Evolutionary conservation across 495 filamentous ascomycete genomes (phyloP), one percentile per base, ranked within the genome.

Genomic region (Neurospora terricola): DNA sequence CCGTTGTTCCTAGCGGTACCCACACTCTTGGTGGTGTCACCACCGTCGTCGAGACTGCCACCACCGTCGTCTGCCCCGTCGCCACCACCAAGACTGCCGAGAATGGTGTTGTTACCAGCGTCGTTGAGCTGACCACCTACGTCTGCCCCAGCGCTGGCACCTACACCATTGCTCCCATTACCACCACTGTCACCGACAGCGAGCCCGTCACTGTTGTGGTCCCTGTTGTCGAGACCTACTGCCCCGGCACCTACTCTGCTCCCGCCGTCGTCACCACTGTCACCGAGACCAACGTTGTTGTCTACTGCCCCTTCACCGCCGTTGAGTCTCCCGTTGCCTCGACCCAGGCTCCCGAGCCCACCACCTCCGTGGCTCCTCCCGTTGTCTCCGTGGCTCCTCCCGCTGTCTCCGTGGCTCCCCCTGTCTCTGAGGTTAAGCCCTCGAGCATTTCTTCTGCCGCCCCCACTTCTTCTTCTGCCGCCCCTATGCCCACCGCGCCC

Each of bases 1-100:
- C 91, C 72, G 81, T 82, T 38, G 83, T 92, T 23, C 81, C 90
- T 77, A 85, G 86, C 75, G 92, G 91, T 76, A 89, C 86, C 54
- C 85, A 91, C 88, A 93, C 90, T 75, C 82, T 90, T 73, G 92
- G 92, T 76, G 92, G 91, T 86, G 90, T 93, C 42, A 93, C 91
- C 72, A 94, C 92, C 43, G 82, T 92, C 40, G 91, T 94, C 70
- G 82, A 84, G 74, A 91, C 88, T 39, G 82, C 85, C 38, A 95
- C 92, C 40, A 92, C 90, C 27, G 84, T 94, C 59, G 87, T 87
- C 76, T 93, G 90, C 88, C 92, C 92, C 42, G 89, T 90, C 75
- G 91, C 91, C 75, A 91, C 90, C 71, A 88, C 90, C 78, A 81
- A 83, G 54, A 90, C 88, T 79, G 54, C 54, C 54, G 83, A 84